phyloP scores from a whole-genome alignment of 148 eudicot species.

The Heliamphora exappendiculata region DNA sequence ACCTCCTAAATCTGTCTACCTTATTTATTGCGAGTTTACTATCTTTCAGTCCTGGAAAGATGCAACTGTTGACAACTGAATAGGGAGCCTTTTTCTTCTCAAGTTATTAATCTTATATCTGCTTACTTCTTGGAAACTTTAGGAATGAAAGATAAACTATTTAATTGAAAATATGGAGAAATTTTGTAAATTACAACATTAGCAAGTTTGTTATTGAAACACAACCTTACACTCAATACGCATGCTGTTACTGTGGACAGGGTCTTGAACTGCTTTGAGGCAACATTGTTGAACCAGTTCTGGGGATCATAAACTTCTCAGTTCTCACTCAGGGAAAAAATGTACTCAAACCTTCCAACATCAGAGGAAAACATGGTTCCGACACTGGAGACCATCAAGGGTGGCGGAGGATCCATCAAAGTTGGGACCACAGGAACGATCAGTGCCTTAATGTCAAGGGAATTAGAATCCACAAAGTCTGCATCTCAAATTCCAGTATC shows the following conservation, averaged over 20 bases:
- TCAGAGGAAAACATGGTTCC: slow-evolving; percentile 42
- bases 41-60: not conserved
- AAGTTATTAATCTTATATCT: not conserved
- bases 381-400: slow-evolving; percentile 65
- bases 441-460: slow-evolving; percentile 68
- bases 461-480: slow-evolving; percentile 40
- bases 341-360: not conserved
- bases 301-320: not conserved
- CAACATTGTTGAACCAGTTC: not conserved
- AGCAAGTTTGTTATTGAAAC: not conserved
- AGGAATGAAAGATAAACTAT: not conserved
- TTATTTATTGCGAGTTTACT: not conserved
- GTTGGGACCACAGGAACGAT: slow-evolving; percentile 77
- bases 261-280: not conserved
- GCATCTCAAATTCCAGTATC: slow-evolving; percentile 19
- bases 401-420: slow-evolving; percentile 81
- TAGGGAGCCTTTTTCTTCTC: not conserved
- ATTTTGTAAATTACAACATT: not conserved
- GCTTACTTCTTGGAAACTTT: not conserved
- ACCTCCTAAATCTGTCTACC: too few species aligned
- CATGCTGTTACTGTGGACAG: slow-evolving; percentile 1
- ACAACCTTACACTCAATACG: not conserved
- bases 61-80: not conserved
- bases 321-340: not conserved
- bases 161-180: not conserved